Evolutionary conservation across 495 filamentous ascomycete genomes (phyloP).

Genomic region (Neurospora africana): DNA sequence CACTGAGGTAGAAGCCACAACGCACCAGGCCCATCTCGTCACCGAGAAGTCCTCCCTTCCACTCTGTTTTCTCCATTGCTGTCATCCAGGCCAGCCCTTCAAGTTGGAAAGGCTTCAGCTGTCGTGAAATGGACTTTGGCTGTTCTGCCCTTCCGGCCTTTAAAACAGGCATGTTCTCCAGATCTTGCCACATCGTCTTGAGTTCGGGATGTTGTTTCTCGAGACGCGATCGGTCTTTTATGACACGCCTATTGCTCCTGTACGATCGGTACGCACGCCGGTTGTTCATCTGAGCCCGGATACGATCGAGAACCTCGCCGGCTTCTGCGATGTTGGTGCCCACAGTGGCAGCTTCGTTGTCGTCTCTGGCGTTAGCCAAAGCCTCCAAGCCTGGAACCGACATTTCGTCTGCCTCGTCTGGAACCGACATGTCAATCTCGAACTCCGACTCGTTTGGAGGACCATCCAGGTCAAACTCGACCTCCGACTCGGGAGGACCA

Average conservation of each 20-base stretch:
- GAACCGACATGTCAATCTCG: not conserved
- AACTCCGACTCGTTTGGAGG: not conserved
- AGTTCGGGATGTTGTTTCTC: conserved; percentile 69
- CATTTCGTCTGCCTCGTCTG: not conserved
- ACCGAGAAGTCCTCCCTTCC: conserved; percentile 79
- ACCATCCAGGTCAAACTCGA: not conserved
- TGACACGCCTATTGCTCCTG: conserved; percentile 14
- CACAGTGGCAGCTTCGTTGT: conserved; percentile 2
- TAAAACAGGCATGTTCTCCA: conserved; percentile 57
- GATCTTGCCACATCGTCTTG: conserved; percentile 69
- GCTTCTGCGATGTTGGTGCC: not conserved
- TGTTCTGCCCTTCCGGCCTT: conserved; percentile 58
- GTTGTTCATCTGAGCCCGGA: conserved; percentile 4
- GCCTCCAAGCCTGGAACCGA: not conserved
- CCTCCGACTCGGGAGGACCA: not conserved
- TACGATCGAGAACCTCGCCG: not conserved
- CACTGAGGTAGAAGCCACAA: not conserved
- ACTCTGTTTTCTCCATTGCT: conserved; percentile 72
- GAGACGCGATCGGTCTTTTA: conserved; percentile 30
- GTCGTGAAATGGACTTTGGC: conserved; percentile 65
- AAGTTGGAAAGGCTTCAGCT: conserved; percentile 83
- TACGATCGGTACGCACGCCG: conserved; percentile 21
- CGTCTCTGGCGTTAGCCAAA: not conserved
- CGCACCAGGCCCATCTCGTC: conserved; percentile 84
- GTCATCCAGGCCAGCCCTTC: conserved; percentile 93